Evolutionary conservation across 257 asterid species (phyloP).

Genomic region (Salvia splendens): DNA sequence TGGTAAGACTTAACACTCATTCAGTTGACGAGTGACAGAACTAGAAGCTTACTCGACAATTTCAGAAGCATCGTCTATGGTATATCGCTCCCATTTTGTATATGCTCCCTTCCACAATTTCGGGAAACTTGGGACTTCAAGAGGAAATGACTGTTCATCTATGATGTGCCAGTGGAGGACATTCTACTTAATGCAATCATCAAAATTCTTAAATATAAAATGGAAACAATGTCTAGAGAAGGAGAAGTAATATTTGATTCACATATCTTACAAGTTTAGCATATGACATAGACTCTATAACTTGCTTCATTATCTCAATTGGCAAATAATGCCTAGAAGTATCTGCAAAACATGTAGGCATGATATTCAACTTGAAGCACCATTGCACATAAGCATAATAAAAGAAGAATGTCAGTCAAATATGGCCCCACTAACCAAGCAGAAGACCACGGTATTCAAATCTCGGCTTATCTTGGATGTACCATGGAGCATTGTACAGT

Average conservation of each 20-base stretch:
- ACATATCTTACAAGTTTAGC: conserved; percentile 86
- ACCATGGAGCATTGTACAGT: conserved; percentile 85
- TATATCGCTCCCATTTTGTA: conserved; percentile 87
- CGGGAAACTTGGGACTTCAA: conserved; percentile 86
- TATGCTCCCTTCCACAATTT: conserved; percentile 93
- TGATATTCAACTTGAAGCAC: conserved; percentile 22
- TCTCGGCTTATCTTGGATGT: conserved; percentile 85
- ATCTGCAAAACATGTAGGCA: conserved; percentile 51
- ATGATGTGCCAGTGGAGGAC: conserved; percentile 97
- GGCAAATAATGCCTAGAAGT: conserved; percentile 94
- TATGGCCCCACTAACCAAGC: conserved; percentile 56
- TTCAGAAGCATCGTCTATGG: conserved; percentile 81
- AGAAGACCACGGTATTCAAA: conserved; percentile 78
- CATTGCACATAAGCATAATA: conserved; percentile 10
- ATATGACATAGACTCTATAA: conserved; percentile 88
- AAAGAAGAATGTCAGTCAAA: conserved; percentile 22
- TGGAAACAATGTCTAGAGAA: conserved; percentile 27
- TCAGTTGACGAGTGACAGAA: conserved; percentile 17
- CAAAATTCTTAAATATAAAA: conserved; percentile 30
- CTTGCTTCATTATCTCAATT: conserved; percentile 73
- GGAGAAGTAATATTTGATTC: conserved; percentile 22
- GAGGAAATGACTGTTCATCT: conserved; percentile 96
- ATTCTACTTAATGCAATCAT: conserved; percentile 70
- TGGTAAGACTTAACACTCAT: conserved; percentile 25
- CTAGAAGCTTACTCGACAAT: conserved; percentile 63